phyloP scores from a whole-genome alignment of 139 green algal species.

The Klebsormidium nitens region DNA sequence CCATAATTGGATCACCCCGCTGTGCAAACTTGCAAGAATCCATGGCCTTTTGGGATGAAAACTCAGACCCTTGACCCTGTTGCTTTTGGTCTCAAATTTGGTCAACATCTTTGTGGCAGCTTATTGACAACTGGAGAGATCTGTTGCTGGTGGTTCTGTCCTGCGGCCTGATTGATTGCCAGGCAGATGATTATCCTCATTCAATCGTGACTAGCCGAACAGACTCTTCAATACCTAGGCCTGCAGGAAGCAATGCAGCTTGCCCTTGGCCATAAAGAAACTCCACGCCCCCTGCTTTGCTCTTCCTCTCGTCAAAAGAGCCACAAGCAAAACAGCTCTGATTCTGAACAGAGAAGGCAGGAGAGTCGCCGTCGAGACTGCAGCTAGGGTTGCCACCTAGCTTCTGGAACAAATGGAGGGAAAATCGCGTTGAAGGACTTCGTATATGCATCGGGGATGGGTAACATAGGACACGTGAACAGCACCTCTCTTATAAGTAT shows the following conservation, averaged over 20 bases:
- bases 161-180: neutral
- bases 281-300: neutral
- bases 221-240: neutral
- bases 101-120: conserved; percentile 36
- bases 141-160: neutral
- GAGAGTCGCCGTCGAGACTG: too few relatives aligned
- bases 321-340: too few relatives aligned
- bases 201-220: neutral
- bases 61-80: conserved; percentile 93
- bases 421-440: too few relatives aligned
- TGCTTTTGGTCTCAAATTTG: conserved; percentile 82
- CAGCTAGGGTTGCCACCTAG: too few relatives aligned
- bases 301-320: too few relatives aligned
- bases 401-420: too few relatives aligned
- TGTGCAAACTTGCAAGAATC: conserved; percentile 97
- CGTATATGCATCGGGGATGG: too few relatives aligned
- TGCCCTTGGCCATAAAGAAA: neutral
- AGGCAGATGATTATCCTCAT: neutral
- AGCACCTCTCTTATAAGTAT: too few relatives aligned
- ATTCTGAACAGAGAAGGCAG: too few relatives aligned
- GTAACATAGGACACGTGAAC: too few relatives aligned
- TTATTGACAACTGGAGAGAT: neutral
- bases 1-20: conserved; percentile 98
- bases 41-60: conserved; percentile 99
- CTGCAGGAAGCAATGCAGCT: neutral